A percentile compares a stretch with the other conserved stretches of the same genome.
These are phyloP conservation scores for Gossypium australe DNA, from an alignment of 345 rosid species.

Conservation along the genomic window DNA sequence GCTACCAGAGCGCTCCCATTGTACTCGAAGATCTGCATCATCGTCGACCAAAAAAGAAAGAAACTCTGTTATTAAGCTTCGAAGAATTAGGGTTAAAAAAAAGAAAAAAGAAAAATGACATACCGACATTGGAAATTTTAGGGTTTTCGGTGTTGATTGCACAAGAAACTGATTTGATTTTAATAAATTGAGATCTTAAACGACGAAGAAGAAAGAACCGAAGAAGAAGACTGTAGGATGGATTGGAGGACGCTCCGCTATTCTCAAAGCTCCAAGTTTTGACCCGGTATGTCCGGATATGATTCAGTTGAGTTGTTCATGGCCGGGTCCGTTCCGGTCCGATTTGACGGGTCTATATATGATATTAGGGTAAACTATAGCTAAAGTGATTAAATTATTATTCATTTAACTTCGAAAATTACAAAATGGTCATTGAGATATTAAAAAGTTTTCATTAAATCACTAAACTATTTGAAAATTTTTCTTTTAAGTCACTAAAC, in stretches of 20 bases:
- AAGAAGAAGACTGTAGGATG: background rate
- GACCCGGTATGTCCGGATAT: background rate
- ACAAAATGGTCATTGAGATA: fast-evolving
- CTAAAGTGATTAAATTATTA: too few species aligned
- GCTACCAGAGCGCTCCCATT: slow-evolving; percentile 96
- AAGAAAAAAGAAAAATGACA: slow-evolving; percentile 3
- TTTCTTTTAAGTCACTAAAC: too few species aligned
- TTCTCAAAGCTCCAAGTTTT: background rate
- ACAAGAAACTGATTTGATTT: background rate
- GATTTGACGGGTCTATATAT: too few species aligned
- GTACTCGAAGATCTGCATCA: slow-evolving; percentile 84
- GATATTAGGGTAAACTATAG: too few species aligned
- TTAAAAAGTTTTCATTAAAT: too few species aligned
- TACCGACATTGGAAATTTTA: slow-evolving; percentile 46
- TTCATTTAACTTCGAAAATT: fast-evolving
- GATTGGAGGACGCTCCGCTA: background rate
- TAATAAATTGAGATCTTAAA: background rate
- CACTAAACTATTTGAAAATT: too few species aligned
- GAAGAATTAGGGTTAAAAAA: background rate
- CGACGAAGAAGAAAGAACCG: background rate
- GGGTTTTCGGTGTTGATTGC: background rate
- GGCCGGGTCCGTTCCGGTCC: too few species aligned
- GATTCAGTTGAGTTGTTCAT: too few species aligned
- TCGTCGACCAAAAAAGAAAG: background rate
- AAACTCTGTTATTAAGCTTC: background rate